Conservation (phyloP, 352 stramenopile species). For the Phytopythium ostracodes region DNA sequence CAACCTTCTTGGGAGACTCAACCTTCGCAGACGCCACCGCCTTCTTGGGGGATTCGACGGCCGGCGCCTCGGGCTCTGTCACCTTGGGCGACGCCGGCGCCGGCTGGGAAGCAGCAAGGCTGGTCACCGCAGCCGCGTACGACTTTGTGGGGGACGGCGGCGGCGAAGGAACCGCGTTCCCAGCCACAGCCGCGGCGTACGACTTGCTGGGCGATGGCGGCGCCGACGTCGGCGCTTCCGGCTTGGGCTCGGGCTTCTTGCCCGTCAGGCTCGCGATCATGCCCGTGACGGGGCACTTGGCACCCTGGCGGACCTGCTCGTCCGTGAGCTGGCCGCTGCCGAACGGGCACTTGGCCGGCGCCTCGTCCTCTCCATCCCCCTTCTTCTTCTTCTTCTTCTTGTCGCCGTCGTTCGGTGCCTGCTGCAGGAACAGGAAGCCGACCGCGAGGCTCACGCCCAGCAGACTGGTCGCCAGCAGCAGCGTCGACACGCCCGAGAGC, state of each 20-base stretch:
- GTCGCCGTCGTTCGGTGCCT: conserved; percentile 9
- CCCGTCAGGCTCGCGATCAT: conserved; percentile 16
- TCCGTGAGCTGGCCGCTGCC: conserved; percentile 22
- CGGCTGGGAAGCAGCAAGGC: conserved; percentile 8
- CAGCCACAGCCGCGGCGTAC: not conserved
- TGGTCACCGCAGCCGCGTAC: conserved; percentile 9
- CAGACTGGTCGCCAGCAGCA: conserved; percentile 59
- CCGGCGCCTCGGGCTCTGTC: not conserved
- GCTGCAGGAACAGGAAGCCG: conserved; percentile 57
- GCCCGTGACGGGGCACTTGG: conserved; percentile 37
- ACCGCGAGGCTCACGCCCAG: conserved; percentile 55
- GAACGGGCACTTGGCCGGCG: conserved; percentile 16
- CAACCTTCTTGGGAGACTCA: conserved; percentile 6
- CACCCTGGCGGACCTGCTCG: conserved; percentile 31
- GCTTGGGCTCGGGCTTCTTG: conserved; percentile 6
- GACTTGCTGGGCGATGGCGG: conserved; percentile 3
- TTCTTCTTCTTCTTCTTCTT: conserved; percentile 18
- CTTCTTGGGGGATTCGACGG: conserved; percentile 6
- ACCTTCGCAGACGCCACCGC: conserved; percentile 8
- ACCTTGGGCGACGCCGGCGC: conserved; percentile 3
- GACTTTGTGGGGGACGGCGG: not conserved
- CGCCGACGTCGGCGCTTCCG: conserved; percentile 4
- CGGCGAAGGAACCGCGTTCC: conserved; percentile 4
- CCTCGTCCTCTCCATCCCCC: conserved; percentile 9
- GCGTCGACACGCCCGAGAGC: conserved; percentile 26